Evolutionary conservation across 352 stramenopile species (phyloP).

Genomic region (Pythium biforme): DNA sequence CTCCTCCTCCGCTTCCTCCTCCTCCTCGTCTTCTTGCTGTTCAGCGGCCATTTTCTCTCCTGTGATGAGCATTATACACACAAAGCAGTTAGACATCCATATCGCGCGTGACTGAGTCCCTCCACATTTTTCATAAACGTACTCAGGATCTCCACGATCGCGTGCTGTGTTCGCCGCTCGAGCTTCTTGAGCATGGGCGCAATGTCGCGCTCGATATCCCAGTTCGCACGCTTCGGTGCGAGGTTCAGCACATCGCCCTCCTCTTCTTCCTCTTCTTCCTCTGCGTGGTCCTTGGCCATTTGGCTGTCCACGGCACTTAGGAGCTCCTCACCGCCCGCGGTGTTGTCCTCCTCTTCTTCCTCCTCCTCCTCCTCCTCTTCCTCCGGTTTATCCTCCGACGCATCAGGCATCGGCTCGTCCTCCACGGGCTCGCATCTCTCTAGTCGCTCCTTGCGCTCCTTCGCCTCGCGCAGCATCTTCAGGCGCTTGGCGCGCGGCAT

Average conservation of each 20-base stretch:
- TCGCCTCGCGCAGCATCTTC: constrained; percentile 82
- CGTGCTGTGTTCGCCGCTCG: constrained; percentile 81
- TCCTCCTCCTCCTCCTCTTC: constrained; percentile 16
- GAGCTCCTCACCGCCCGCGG: constrained; percentile 18
- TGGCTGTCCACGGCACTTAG: constrained; percentile 20
- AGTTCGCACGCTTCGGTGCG: constrained; percentile 82
- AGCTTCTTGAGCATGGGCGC: constrained; percentile 86
- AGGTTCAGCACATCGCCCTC: constrained; percentile 74
- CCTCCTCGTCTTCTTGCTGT: constrained; percentile 53
- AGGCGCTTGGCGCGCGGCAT: constrained; percentile 82
- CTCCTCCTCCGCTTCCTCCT: constrained; percentile 55
- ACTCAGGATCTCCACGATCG: constrained; percentile 87
- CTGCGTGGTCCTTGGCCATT: constrained; percentile 15
- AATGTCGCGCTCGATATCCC: constrained; percentile 87
- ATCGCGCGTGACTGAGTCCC: no score
- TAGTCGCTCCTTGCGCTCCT: constrained; percentile 66
- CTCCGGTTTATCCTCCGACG: neutral
- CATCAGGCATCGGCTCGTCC: constrained; percentile 15
- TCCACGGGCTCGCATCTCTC: constrained; percentile 32
- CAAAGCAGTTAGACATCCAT: constrained; percentile 1
- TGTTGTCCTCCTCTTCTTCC: constrained; percentile 26
- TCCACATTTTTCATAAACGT: no score
- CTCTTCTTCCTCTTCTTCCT: constrained; percentile 38
- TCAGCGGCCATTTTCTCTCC: constrained; percentile 81
- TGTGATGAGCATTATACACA: constrained; percentile 21